Conservation (phyloP, 2,329 filamentous ascomycete species). For the Colletotrichum sp. region DNA sequence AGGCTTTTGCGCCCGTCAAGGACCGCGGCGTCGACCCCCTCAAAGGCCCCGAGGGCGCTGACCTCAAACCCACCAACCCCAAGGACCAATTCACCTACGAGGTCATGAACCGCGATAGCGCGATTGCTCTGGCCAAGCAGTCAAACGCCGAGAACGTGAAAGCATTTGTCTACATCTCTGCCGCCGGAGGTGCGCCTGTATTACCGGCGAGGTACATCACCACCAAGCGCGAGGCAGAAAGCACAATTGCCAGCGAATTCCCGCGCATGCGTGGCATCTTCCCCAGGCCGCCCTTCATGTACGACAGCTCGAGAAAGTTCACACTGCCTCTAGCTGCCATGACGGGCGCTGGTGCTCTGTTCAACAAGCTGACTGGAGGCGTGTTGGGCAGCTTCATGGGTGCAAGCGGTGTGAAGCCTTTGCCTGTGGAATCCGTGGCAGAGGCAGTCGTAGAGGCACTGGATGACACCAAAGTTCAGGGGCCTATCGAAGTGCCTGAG, state of each 20-base stretch:
- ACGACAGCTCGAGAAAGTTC: conserved; percentile 80
- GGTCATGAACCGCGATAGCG: conserved; percentile 93
- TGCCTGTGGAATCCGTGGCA: conserved; percentile 86
- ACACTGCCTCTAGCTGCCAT: conserved; percentile 85
- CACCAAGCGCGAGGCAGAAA: conserved; percentile 92
- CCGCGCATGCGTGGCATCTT: conserved; percentile 81
- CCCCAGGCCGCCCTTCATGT: conserved; percentile 85
- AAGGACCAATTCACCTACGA: conserved; percentile 91
- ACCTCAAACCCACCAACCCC: conserved; percentile 68
- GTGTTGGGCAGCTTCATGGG: conserved; percentile 80
- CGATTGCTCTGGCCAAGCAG: conserved; percentile 82
- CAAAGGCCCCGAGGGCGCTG: conserved; percentile 59
- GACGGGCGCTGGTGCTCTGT: conserved; percentile 73
- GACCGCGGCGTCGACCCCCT: conserved; percentile 73
- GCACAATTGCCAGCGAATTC: conserved; percentile 73
- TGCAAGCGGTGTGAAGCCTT: conserved; percentile 80
- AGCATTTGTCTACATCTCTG: conserved; percentile 87
- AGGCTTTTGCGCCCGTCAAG: conserved; percentile 75
- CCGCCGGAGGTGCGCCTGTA: conserved; percentile 83
- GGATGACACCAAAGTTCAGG: conserved; percentile 72
- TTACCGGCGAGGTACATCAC: conserved; percentile 85
- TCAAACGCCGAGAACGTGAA: conserved; percentile 67
- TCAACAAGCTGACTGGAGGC: conserved; percentile 80
- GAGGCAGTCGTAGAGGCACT: conserved; percentile 90
- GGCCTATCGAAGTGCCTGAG: conserved; percentile 77